phyloP scores from a whole-genome alignment of 305 asterid genomes.

The Plantago coronopus region DNA sequence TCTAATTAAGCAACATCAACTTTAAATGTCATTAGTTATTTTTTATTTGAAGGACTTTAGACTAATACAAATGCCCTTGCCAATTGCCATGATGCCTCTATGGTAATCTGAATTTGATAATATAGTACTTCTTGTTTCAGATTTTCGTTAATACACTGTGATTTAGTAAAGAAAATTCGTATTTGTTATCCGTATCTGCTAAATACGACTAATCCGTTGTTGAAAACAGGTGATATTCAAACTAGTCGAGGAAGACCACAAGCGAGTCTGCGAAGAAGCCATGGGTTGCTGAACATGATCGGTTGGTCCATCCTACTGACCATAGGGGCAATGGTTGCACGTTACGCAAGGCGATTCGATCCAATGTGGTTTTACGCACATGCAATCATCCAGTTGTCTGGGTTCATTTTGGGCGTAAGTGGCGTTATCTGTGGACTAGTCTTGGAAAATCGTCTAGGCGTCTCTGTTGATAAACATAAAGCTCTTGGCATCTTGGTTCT shows the following conservation, averaged over 20 bases:
- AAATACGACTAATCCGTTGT: not conserved
- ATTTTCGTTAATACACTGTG: no score
- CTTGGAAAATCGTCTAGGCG: conserved; percentile 44
- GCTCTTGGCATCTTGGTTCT: conserved; percentile 60
- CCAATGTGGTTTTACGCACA: conserved; percentile 88
- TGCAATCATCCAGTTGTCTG: conserved; percentile 42
- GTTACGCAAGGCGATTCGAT: conserved; percentile 66
- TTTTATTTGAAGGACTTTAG: no score
- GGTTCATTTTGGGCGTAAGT: conserved; percentile 53
- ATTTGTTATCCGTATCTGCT: no score
- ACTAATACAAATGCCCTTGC: no score
- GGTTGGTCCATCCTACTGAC: conserved; percentile 85
- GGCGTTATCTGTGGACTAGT: conserved; percentile 67
- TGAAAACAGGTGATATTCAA: conserved; percentile 44
- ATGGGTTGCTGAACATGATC: conserved; percentile 73
- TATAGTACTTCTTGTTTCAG: no score
- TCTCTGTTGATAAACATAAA: conserved; percentile 55
- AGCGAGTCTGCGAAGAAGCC: conserved; percentile 47
- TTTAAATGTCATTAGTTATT: no score
- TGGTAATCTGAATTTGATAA: no score
- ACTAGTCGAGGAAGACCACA: conserved; percentile 25
- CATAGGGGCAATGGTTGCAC: conserved; percentile 73
- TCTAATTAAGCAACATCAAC: no score
- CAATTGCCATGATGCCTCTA: no score
- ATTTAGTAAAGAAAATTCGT: no score